Conservation (phyloP, 331 rosid species). For the Malus hybrid region DNA sequence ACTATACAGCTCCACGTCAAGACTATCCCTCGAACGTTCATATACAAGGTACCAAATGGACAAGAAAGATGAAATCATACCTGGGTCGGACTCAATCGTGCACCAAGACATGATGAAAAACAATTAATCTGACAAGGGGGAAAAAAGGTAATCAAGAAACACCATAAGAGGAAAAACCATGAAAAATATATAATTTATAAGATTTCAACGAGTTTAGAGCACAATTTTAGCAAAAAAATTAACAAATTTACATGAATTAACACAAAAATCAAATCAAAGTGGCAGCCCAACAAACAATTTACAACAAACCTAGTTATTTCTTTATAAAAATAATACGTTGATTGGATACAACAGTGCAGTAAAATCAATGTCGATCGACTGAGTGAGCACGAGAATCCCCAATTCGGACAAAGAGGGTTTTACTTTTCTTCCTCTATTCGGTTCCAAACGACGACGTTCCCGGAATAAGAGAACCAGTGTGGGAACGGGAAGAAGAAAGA, state of each 20-base stretch:
- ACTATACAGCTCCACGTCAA: background rate
- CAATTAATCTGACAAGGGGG: conserved; percentile 15
- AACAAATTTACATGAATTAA: background rate
- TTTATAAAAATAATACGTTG: background rate
- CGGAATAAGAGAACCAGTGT: background rate
- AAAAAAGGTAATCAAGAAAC: background rate
- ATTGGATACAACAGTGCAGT: background rate
- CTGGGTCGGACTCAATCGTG: conserved; percentile 62
- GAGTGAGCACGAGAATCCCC: background rate
- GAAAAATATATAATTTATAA: background rate
- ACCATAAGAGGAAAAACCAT: background rate
- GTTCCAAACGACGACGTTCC: background rate
- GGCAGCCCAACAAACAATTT: background rate
- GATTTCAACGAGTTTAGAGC: background rate
- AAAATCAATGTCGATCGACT: background rate
- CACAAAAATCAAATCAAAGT: background rate
- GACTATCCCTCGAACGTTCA: background rate
- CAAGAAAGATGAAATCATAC: conserved; percentile 12
- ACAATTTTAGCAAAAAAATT: background rate
- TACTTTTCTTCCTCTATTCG: background rate
- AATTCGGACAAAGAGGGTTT: background rate
- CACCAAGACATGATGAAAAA: conserved; percentile 51
- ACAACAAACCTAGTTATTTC: background rate
- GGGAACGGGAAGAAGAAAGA: background rate
- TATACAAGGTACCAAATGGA: background rate